Evolutionary conservation across 2,329 filamentous ascomycete genomes (phyloP).

Genomic region (Aspergillus pseudoterreus): DNA sequence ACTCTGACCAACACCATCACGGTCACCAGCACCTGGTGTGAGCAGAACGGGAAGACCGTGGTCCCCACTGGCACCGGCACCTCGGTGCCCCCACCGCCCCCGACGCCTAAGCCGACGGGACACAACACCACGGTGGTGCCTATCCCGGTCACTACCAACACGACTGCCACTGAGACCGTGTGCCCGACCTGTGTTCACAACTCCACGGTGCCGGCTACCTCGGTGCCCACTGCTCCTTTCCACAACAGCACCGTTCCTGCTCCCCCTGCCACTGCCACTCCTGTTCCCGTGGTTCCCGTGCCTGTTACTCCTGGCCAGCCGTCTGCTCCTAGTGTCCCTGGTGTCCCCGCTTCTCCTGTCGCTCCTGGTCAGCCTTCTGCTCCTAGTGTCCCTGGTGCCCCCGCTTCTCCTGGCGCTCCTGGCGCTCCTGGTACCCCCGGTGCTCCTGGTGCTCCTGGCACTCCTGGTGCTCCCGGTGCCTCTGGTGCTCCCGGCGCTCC

Average conservation of each 20-base stretch:
- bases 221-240: conserved; percentile 10
- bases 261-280: conserved; percentile 6
- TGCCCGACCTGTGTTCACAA: conserved; percentile 3
- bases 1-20: conserved; percentile 31
- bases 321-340: conserved; percentile 3
- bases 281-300: not conserved
- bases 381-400: conserved; percentile 2
- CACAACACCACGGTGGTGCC: conserved; percentile 2
- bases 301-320: conserved; percentile 1
- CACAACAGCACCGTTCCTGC: conserved; percentile 15
- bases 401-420: not conserved
- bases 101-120: conserved; percentile 8
- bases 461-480: conserved; percentile 4
- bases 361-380: not conserved
- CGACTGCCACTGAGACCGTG: conserved; percentile 4
- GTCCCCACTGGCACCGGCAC: conserved; percentile 14
- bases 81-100: conserved; percentile 10
- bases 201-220: not conserved
- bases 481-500: conserved; percentile 4
- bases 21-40: conserved; percentile 24
- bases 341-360: conserved; percentile 3
- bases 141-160: conserved; percentile 6
- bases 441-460: conserved; percentile 1
- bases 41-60: conserved; percentile 14
- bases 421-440: not conserved